Evolutionary conservation across 2,329 filamentous ascomycete species (phyloP), one percentile per base, ranked within the genome.

Genomic region (Monosporascus sp.): DNA sequence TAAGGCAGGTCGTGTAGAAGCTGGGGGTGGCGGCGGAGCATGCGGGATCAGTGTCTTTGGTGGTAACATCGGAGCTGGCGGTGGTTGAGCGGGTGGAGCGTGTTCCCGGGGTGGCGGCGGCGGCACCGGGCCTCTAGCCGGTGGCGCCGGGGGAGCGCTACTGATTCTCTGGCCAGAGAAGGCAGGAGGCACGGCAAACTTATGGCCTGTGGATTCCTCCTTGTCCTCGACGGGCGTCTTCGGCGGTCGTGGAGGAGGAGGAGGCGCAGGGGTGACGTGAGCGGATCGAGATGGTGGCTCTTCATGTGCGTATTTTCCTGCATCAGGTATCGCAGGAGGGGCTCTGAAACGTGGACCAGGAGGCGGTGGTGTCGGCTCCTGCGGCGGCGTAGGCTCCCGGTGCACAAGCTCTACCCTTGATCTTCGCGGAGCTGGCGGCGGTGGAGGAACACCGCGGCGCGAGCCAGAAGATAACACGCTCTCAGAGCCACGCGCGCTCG

Each of bases 321-420:
- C 94, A 69, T 96, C 92, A 51, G 90, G 84, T 54, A 97, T 73
- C 2, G 93, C 89, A 36, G 94, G 94, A 46, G 94, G 94, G 8
- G 90, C 93, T 59, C 85, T 81, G 74, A 96, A 97, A 49, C 85
- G 81, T 22, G 84, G 81, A 9, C 79, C 79, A n/a, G 85, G 83
- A 9, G 79, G 79, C 18, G 85, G 83, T 14, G 90, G 89, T 15
- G 86, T 84, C 15, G 86, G 82, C 54, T 90, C 86, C 64, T 85
- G 79, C 31, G 86, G 81, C n/a, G 88, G 83, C 38, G 78, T 74
- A n/a, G 74, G 71, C 57, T 78, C 77, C 51, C 71, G 64, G 44
- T 68, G 64, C 3, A 72, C 58, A 9, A 68, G 50, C 24, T 84
- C 81, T 20, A 68, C 54, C 65, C 82, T 75, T 68, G 80, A 74